Conservation (phyloP, 2,329 filamentous ascomycete genomes). For the Emmonsia crescens region DNA sequence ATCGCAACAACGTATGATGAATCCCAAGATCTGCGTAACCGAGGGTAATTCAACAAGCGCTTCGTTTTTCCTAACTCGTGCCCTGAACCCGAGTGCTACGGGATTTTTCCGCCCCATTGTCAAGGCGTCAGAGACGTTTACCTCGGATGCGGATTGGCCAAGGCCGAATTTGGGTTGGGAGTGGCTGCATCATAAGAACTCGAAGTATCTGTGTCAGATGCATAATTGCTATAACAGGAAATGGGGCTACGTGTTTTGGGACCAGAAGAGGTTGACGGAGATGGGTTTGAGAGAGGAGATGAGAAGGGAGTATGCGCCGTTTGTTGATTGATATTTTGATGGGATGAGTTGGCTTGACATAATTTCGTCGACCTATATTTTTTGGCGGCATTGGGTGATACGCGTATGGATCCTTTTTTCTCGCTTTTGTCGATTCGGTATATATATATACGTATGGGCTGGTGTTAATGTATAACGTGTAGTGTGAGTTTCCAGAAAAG, state of each 20-base stretch:
- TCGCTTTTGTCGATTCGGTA: not conserved
- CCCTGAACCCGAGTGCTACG: not conserved
- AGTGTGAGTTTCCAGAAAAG: not conserved
- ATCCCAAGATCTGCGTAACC: not conserved
- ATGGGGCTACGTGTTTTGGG: conserved; percentile 1
- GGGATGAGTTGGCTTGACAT: not conserved
- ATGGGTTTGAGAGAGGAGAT: conserved; percentile 1
- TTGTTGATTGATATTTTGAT: not conserved
- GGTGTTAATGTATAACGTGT: not conserved
- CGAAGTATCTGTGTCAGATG: not conserved
- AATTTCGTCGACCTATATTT: not conserved
- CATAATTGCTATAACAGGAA: not conserved
- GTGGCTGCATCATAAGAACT: not conserved
- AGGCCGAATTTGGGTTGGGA: not conserved
- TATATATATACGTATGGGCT: not conserved
- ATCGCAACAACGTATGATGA: not conserved
- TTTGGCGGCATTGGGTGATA: not conserved
- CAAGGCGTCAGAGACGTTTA: not conserved
- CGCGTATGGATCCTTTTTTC: not conserved
- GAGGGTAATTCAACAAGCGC: not conserved
- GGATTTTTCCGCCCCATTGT: not conserved
- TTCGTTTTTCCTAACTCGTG: not conserved
- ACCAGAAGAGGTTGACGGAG: not conserved
- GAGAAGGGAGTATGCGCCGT: not conserved
- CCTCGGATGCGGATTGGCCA: not conserved